Evolutionary conservation across 2,329 filamentous ascomycete genomes (phyloP).

Genomic region (Aspergillaceae sp.): DNA sequence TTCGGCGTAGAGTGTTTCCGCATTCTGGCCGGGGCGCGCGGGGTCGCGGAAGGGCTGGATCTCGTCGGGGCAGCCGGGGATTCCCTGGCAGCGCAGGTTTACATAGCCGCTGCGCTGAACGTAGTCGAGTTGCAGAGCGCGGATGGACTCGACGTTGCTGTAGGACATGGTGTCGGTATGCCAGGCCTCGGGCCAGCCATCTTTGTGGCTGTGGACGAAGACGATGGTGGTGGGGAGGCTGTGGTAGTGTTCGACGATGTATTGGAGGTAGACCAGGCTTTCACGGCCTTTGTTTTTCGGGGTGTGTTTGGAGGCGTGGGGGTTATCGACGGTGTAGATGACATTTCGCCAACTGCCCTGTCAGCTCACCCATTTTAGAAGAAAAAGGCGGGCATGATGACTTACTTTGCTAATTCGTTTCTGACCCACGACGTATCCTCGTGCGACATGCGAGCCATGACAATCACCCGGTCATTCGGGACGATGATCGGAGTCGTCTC

Average conservation of each 20-base stretch:
- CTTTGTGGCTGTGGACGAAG: slow-evolving; percentile 50
- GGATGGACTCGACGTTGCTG: slow-evolving; percentile 44
- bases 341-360: slow-evolving; percentile 33
- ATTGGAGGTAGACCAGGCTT: slow-evolving; percentile 37
- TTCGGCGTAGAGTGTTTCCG: slow-evolving; percentile 21
- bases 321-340: slow-evolving; percentile 35
- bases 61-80: slow-evolving; percentile 27
- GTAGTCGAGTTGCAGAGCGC: slow-evolving; percentile 40
- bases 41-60: slow-evolving; percentile 20
- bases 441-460: slow-evolving; percentile 35
- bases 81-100: slow-evolving; percentile 47
- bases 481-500: slow-evolving; percentile 22
- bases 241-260: slow-evolving; percentile 38
- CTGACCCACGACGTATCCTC: slow-evolving; percentile 40
- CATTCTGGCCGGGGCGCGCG: slow-evolving; percentile 7
- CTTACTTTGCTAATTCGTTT: slow-evolving; percentile 36
- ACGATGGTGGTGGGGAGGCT: slow-evolving; percentile 43
- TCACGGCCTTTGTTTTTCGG: slow-evolving; percentile 36
- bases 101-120: slow-evolving; percentile 47
- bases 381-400: background rate
- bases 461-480: slow-evolving; percentile 33
- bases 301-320: slow-evolving; percentile 13
- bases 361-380: background rate
- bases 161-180: slow-evolving; percentile 49
- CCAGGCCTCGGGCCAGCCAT: slow-evolving; percentile 33